Conservation (phyloP, 1,284 basidiomycete species). For the Athelia psychrophila region DNA sequence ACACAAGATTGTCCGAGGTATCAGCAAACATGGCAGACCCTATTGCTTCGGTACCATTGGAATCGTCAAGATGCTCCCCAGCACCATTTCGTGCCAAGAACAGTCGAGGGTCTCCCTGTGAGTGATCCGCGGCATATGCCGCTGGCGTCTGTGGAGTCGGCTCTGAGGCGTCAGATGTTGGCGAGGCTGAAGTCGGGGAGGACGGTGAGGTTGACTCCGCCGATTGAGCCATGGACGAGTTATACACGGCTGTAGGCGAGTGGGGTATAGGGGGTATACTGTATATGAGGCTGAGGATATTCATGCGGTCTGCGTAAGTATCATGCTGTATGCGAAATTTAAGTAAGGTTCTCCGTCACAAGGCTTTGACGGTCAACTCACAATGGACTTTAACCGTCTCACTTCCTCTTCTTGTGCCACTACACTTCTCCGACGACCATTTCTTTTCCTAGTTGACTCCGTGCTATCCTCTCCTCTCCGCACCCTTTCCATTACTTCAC, state of each 20-base stretch:
- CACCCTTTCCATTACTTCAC: constrained; percentile 85
- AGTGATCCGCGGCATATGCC: constrained; percentile 33
- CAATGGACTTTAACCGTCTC: constrained; percentile 74
- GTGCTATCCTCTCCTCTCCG: constrained; percentile 77
- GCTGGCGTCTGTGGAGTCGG: constrained; percentile 36
- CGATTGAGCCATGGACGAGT: constrained; percentile 39
- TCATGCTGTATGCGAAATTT: constrained; percentile 56
- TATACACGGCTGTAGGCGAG: constrained; percentile 51
- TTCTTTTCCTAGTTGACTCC: constrained; percentile 50
- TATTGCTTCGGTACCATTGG: constrained; percentile 43
- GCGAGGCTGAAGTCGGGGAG: constrained; percentile 51
- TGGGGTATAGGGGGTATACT: constrained; percentile 73
- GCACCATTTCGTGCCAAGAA: constrained; percentile 16
- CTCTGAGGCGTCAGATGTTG: constrained; percentile 48
- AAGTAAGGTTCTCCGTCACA: constrained; percentile 9
- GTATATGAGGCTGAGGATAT: constrained; percentile 82
- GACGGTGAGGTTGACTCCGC: constrained; percentile 49
- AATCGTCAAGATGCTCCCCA: constrained; percentile 24
- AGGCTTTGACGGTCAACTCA: constrained; percentile 39
- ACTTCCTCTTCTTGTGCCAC: constrained; percentile 86
- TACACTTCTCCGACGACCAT: constrained; percentile 68
- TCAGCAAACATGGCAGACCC: constrained; percentile 42
- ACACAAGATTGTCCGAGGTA: constrained; percentile 18
- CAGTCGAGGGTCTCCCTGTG: constrained; percentile 26
- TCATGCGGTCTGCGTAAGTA: constrained; percentile 86